Conservation (phyloP, 495 filamentous ascomycete genomes). For the Elaphomyces granulatus region DNA sequence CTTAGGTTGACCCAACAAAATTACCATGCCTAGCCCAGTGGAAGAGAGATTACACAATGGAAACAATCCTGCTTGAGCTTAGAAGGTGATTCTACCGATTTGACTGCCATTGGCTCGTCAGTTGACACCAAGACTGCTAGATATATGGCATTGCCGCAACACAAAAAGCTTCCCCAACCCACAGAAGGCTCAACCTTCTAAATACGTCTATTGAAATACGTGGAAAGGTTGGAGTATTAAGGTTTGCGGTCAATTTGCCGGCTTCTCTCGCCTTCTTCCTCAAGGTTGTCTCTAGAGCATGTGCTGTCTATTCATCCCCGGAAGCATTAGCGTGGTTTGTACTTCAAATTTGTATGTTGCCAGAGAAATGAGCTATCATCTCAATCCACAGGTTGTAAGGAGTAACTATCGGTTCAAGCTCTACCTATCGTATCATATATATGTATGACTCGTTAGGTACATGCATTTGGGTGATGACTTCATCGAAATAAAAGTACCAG, state of each 20-base stretch:
- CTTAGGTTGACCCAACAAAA: conserved; percentile 67
- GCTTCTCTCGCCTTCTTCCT: conserved; percentile 2
- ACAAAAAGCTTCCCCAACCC: conserved; percentile 94
- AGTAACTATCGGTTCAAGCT: too few species aligned
- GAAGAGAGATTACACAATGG: conserved; percentile 84
- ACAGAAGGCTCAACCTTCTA: conserved; percentile 71
- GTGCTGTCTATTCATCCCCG: conserved; percentile 3
- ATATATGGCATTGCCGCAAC: conserved; percentile 83
- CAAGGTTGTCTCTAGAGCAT: too few species aligned
- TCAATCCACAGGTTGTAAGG: too few species aligned
- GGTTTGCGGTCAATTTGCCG: conserved; percentile 3
- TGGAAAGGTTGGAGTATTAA: conserved; percentile 2
- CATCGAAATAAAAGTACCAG: too few species aligned
- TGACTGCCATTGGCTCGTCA: too few species aligned
- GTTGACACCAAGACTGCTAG: too few species aligned
- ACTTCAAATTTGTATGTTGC: conserved; percentile 2
- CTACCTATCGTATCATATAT: too few species aligned
- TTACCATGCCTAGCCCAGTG: conserved; percentile 74
- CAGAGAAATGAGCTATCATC: too few species aligned
- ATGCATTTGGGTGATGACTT: too few species aligned
- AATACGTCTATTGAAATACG: conserved; percentile 1
- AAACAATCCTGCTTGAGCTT: conserved; percentile 82
- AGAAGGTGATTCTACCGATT: conserved; percentile 40
- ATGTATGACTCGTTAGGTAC: too few species aligned
- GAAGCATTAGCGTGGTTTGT: conserved; percentile 5